These are phyloP conservation scores for Cronartium ribicola DNA, from an alignment of 1,284 basidiomycete genomes.

Conservation along the genomic window DNA sequence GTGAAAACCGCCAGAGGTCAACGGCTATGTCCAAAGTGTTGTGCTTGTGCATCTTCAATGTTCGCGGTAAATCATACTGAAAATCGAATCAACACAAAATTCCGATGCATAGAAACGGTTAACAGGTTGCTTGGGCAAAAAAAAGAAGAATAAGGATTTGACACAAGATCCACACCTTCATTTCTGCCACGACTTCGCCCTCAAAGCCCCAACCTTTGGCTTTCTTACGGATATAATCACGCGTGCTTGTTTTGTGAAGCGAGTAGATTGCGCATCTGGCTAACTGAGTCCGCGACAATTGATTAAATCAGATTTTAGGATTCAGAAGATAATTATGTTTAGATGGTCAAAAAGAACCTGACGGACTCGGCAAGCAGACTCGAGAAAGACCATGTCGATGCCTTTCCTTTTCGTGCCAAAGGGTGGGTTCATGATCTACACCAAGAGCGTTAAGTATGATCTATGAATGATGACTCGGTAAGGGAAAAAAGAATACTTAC, in stretches of 20 bases:
- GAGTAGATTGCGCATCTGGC: conserved; percentile 22
- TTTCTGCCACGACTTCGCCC: conserved; percentile 22
- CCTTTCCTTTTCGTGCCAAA: conserved; percentile 37
- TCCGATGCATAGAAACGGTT: not conserved
- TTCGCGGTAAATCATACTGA: conserved; percentile 37
- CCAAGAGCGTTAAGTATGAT: not conserved
- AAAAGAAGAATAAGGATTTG: not conserved
- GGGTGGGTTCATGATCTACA: conserved; percentile 37
- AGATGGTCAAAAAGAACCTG: not conserved
- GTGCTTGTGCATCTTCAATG: conserved; percentile 37
- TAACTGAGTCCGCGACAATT: conserved; percentile 5
- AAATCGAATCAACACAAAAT: not conserved
- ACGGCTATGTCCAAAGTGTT: conserved; percentile 30
- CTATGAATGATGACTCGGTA: not conserved
- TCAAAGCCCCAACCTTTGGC: conserved; percentile 16
- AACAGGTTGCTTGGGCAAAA: not conserved
- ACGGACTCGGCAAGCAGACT: conserved; percentile 26
- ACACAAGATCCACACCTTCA: conserved; percentile 11
- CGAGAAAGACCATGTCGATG: conserved; percentile 37
- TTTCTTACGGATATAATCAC: conserved; percentile 20
- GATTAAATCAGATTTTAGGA: not conserved
- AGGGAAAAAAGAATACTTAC: not conserved
- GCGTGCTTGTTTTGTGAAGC: conserved; percentile 35
- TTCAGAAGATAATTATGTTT: not conserved
- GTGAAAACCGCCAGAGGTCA: conserved; percentile 36